Percentiles rank a stretch among this genome's conserved stretches.
Conservation (phyloP, 306 rosid species). For the Argentina anserina region DNA sequence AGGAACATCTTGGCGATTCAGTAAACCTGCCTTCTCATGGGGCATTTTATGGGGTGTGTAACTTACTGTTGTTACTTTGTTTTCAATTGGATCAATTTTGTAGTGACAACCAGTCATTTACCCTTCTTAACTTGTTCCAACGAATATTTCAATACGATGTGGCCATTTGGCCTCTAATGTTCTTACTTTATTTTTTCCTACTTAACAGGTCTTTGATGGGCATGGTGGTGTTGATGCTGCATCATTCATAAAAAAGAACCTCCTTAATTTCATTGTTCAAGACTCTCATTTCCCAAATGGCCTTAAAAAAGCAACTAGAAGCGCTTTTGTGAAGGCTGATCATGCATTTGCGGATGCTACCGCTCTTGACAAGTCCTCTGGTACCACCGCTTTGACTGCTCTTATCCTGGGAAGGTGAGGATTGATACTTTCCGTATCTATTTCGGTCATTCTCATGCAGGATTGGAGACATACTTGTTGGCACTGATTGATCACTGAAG, state of each 20-base stretch:
- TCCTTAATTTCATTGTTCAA: slow-evolving; percentile 44
- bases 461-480: neutral
- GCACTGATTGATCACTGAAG: slow-evolving; percentile 1
- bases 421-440: neutral
- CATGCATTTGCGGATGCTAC: slow-evolving; percentile 53
- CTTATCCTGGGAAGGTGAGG: slow-evolving; percentile 50
- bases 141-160: neutral
- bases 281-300: slow-evolving; percentile 44
- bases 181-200: slow-evolving; percentile 6
- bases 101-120: neutral
- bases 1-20: slow-evolving; percentile 20
- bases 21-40: slow-evolving; percentile 37
- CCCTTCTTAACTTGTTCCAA: neutral
- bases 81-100: neutral
- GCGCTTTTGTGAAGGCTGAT: slow-evolving; percentile 53
- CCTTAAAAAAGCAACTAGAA: slow-evolving; percentile 42
- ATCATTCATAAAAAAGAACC: slow-evolving; percentile 43
- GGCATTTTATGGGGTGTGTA: slow-evolving; percentile 68
- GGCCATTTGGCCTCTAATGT: slow-evolving; percentile 1
- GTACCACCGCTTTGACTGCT: slow-evolving; percentile 53
- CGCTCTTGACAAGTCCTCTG: slow-evolving; percentile 54
- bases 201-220: slow-evolving; percentile 62
- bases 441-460: neutral
- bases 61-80: slow-evolving; percentile 17
- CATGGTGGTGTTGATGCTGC: slow-evolving; percentile 70